These are phyloP conservation scores for Diaporthe nobilis DNA, from an alignment of 2,329 filamentous ascomycete species.

Conservation along the genomic window DNA sequence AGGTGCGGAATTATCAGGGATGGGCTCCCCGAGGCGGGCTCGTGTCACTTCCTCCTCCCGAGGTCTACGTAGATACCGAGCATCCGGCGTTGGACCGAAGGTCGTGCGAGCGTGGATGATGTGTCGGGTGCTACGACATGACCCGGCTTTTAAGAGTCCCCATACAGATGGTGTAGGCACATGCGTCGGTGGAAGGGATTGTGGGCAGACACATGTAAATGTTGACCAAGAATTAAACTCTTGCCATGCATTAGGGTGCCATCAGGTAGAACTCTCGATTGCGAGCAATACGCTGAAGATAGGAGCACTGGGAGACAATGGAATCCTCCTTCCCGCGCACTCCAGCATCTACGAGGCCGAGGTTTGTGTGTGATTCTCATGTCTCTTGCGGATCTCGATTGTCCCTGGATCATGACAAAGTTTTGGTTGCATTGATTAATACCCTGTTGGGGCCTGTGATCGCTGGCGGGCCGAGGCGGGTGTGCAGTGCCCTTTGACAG, in stretches of 20 bases:
- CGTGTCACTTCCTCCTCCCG: background rate
- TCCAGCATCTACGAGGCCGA: background rate
- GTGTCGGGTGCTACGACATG: constrained; percentile 26
- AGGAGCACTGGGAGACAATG: background rate
- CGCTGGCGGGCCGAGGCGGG: constrained; percentile 32
- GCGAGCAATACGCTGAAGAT: background rate
- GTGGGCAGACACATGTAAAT: background rate
- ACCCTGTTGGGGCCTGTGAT: background rate
- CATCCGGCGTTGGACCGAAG: constrained; percentile 24
- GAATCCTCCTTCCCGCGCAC: background rate
- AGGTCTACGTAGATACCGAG: constrained; percentile 13
- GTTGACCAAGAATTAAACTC: background rate
- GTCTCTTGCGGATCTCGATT: background rate
- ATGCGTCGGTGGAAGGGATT: background rate
- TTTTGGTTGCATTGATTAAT: background rate
- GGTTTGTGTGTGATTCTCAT: background rate
- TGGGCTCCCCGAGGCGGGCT: background rate
- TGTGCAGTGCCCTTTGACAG: background rate
- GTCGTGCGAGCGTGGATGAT: constrained; percentile 21
- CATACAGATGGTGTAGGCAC: constrained; percentile 6
- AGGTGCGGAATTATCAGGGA: constrained; percentile 20
- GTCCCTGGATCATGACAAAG: background rate
- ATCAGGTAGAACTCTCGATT: background rate
- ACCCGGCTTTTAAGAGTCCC: background rate
- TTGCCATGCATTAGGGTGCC: background rate